Evolutionary conservation across 805 yeast species (phyloP), one percentile per base, ranked within the genome.

Genomic region (Starmerella apis): DNA sequence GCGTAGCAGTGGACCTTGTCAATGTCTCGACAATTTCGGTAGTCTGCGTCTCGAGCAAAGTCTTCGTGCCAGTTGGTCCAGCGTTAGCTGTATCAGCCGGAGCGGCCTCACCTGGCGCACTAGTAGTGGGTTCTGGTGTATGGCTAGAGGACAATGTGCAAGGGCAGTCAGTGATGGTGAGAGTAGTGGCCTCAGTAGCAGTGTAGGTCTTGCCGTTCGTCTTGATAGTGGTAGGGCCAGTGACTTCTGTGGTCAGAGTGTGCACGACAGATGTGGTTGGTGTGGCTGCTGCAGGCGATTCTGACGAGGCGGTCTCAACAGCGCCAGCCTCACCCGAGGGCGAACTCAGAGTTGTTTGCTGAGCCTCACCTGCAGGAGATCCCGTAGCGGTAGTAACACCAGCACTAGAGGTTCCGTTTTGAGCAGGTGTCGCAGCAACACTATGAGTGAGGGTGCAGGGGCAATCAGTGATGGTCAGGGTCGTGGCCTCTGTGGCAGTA

Each of bases 391-490:
- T 11, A 11, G 30, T 27, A 8, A 11, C 10, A 8, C 30, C 30
- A 11, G 30, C 30, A 27, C 30, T 11, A 27, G 30, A 8, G 43
- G 63, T 54, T 22, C 37, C 20, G 20, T 23, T 30, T 50, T 58
- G 58, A 51, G 65, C 54, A 48, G 57, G 48, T 50, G 66, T 57
- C 43, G 66, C 57, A 58, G 46, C 54, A 48, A 56, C 50, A 53
- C 56, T 51, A 54, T 52, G 49, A 55, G 79, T 74, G 63, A 79
- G 63, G 64, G 90, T 82, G 74, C 94, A 84, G 65, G 88, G 88
- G 70, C 84, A 79, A 75, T 85, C 81, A 62, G 94, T 83, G 78
- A 84, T 76, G 69, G 92, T 84, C 64, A 85, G 68, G 59, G 94
- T 83, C 67, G 90, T 82, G 56, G 90, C 79, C 62, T 68, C 81